phyloP scores from a whole-genome alignment of 306 rosid genomes.

The Medicago lupulina region DNA sequence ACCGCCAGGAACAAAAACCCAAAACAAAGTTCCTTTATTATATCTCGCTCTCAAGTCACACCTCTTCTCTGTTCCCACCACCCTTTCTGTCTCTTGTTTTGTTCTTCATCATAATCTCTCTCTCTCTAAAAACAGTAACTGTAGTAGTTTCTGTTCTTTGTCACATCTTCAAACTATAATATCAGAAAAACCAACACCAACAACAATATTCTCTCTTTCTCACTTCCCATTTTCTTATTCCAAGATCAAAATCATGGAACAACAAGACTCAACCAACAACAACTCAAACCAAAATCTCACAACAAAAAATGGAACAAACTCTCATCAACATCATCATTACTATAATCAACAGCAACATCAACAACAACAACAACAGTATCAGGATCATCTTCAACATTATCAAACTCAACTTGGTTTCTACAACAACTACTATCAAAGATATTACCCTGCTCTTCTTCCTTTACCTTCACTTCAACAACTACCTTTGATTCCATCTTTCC shows the following conservation, averaged over 20 bases:
- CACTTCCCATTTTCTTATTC: constrained; percentile 36
- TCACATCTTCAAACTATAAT: constrained; percentile 43
- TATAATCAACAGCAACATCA: constrained; percentile 40
- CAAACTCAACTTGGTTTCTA: constrained; percentile 61
- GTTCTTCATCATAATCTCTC: constrained; percentile 17
- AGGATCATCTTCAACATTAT: constrained; percentile 60
- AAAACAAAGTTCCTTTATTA: constrained; percentile 28
- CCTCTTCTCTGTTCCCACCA: constrained; percentile 22
- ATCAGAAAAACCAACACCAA: constrained; percentile 18
- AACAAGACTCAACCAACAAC: constrained; percentile 66
- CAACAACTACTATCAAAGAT: constrained; percentile 64
- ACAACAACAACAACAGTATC: constrained; percentile 43
- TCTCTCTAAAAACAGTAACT: constrained; percentile 43
- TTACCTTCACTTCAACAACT: constrained; percentile 81
- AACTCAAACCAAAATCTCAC: constrained; percentile 65
- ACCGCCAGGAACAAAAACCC: constrained; percentile 53
- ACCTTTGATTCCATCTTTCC: constrained; percentile 70
- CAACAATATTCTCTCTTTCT: constrained; percentile 30
- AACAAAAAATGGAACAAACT: constrained; percentile 44
- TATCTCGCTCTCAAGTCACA: not conserved
- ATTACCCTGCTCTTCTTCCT: constrained; percentile 85
- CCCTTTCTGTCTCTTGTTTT: constrained; percentile 2
- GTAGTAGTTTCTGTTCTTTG: constrained; percentile 49
- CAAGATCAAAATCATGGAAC: constrained; percentile 67
- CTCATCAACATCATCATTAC: constrained; percentile 62